Conservation (phyloP, 768 basidiomycete species). For the Leccinum pellstonianum region DNA sequence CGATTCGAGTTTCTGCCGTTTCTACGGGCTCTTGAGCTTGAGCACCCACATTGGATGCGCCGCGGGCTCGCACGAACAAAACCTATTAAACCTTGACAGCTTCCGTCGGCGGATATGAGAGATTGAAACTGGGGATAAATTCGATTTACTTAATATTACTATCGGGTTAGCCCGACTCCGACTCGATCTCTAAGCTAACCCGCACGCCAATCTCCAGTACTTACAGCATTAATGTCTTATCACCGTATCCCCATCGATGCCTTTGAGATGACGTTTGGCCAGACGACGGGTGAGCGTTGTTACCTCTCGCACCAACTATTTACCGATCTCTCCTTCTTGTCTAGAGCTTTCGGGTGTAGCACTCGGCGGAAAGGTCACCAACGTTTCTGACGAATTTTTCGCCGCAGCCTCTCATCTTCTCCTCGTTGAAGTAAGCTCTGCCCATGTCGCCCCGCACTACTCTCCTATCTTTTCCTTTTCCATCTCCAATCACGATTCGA, state of each 20-base stretch:
- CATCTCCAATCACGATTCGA: background rate
- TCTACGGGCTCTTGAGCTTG: background rate
- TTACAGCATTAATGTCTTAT: slow-evolving; percentile 35
- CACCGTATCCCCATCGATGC: slow-evolving; percentile 44
- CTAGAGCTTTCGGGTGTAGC: slow-evolving; percentile 87
- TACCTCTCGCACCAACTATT: background rate
- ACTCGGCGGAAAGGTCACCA: slow-evolving; percentile 71
- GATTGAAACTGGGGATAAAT: background rate
- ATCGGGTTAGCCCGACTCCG: background rate
- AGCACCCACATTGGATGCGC: background rate
- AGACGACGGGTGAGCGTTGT: slow-evolving; percentile 46
- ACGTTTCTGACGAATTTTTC: slow-evolving; percentile 95
- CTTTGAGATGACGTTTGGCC: slow-evolving; percentile 48
- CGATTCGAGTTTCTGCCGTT: background rate
- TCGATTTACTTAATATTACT: background rate
- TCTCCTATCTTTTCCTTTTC: background rate
- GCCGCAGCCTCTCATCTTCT: slow-evolving; percentile 82
- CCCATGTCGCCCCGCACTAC: background rate
- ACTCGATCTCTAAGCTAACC: no score
- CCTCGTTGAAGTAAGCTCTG: slow-evolving; percentile 63
- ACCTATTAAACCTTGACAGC: background rate
- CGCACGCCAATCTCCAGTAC: background rate
- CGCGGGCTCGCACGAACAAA: background rate
- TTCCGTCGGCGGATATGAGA: background rate
- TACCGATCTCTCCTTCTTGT: background rate